phyloP scores from a whole-genome alignment of 192 early-diverging fungal species.

The Coemansia pectinata region DNA sequence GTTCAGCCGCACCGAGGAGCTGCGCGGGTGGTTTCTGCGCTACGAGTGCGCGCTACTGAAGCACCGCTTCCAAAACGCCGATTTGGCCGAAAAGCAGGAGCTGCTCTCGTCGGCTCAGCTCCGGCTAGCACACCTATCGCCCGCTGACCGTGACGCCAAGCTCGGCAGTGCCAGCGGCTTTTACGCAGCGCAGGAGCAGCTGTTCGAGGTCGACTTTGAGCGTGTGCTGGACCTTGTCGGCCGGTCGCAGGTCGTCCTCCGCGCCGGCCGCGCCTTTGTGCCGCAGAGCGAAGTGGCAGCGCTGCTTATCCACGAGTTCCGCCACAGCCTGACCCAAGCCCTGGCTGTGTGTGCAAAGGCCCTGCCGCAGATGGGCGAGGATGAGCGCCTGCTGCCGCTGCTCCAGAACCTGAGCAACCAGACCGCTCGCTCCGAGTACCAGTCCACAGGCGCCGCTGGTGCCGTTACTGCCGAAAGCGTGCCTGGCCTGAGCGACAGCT shows the following conservation, averaged over 20 bases:
- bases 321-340: slow-evolving; percentile 54
- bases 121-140: slow-evolving; percentile 21
- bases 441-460: slow-evolving; percentile 53
- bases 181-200: slow-evolving; percentile 41
- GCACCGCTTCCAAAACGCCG: slow-evolving; percentile 59
- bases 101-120: slow-evolving; percentile 39
- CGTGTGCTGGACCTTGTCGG: slow-evolving; percentile 64
- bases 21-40: slow-evolving; percentile 74
- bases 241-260: slow-evolving; percentile 62
- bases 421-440: slow-evolving; percentile 72
- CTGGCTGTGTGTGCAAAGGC: slow-evolving; percentile 70
- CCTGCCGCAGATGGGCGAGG: slow-evolving; percentile 87
- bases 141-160: slow-evolving; percentile 15
- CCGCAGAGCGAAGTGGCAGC: slow-evolving; percentile 68
- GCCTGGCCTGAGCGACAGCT: slow-evolving; percentile 66
- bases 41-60: slow-evolving; percentile 71
- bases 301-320: slow-evolving; percentile 78
- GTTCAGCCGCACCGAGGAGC: slow-evolving; percentile 64
- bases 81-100: slow-evolving; percentile 33
- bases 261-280: slow-evolving; percentile 70
- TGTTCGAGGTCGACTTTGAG: slow-evolving; percentile 69
- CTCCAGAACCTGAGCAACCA: slow-evolving; percentile 85
- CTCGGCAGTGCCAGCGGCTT: slow-evolving; percentile 19
- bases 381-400: slow-evolving; percentile 86
- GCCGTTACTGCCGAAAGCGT: slow-evolving; percentile 68